phyloP scores from a whole-genome alignment of 176 grass and related monocot genomes.

The Triticum monococcum region DNA sequence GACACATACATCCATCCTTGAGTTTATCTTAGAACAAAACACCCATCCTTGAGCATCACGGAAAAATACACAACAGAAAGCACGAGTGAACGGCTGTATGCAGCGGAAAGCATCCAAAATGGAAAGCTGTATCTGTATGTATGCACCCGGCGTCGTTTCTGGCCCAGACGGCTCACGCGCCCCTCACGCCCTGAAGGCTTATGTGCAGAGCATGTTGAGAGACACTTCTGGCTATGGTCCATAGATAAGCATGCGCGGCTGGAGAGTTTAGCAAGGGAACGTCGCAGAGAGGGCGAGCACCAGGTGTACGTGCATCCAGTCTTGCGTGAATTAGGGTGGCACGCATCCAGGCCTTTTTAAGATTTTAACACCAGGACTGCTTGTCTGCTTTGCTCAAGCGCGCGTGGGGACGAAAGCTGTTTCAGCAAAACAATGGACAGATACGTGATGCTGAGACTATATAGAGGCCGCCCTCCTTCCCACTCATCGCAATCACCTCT shows the following conservation, averaged over 20 bases:
- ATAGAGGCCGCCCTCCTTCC: background rate
- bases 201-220: too few species aligned
- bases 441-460: background rate
- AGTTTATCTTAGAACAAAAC: too few species aligned
- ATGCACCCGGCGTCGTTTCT: background rate
- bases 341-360: background rate
- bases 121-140: background rate
- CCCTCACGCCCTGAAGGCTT: background rate
- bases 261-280: too few species aligned
- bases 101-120: background rate
- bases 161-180: background rate
- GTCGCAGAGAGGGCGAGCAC: background rate
- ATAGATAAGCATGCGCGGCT: too few species aligned
- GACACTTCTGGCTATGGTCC: too few species aligned
- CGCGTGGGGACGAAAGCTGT: background rate
- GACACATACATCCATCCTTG: background rate
- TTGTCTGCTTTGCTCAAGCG: background rate
- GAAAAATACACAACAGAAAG: background rate
- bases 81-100: background rate
- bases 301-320: background rate
- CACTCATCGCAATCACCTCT: background rate
- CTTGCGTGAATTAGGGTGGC: background rate
- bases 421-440: background rate
- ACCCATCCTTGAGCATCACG: background rate
- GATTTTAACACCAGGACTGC: background rate